phyloP scores from a whole-genome alignment of 1,284 basidiomycete species.

The Salmacisia buchloeana region DNA sequence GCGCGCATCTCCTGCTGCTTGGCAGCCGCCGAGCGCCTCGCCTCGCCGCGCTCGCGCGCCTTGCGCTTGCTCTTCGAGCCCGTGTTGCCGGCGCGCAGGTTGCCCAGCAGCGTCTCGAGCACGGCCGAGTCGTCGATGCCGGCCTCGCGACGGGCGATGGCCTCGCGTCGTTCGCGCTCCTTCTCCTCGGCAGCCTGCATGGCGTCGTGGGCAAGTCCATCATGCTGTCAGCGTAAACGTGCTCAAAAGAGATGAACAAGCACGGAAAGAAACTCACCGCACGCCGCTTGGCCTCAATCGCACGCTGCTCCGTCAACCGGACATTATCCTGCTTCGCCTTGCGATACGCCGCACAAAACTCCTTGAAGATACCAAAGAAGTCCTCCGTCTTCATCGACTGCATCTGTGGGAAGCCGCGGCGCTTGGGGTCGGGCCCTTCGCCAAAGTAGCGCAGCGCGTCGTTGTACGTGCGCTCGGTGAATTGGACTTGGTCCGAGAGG shows the following conservation, averaged over 20 bases:
- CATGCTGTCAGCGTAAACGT: neutral
- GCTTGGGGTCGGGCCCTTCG: slow-evolving; percentile 46
- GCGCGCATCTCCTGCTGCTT: slow-evolving; percentile 31
- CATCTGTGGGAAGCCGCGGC: slow-evolving; percentile 36
- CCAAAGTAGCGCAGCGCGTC: slow-evolving; percentile 49
- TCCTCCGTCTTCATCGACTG: slow-evolving; percentile 48
- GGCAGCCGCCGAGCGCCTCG: neutral
- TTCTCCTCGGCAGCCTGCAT: slow-evolving; percentile 39
- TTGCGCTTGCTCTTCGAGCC: slow-evolving; percentile 39
- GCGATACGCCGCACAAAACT: slow-evolving; percentile 47
- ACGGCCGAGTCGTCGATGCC: slow-evolving; percentile 47
- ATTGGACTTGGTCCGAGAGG: slow-evolving; percentile 44
- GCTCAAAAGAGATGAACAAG: neutral
- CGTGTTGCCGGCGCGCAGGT: slow-evolving; percentile 38
- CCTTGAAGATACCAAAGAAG: slow-evolving; percentile 50
- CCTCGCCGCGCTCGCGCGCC: slow-evolving; percentile 22
- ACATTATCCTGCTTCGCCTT: slow-evolving; percentile 47
- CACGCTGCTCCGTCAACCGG: slow-evolving; percentile 40
- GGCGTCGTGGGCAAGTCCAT: neutral
- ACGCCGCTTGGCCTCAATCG: slow-evolving; percentile 42
- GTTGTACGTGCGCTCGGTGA: slow-evolving; percentile 42
- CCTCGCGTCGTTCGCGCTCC: slow-evolving; percentile 42
- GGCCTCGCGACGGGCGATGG: slow-evolving; percentile 40
- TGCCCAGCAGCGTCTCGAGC: slow-evolving; percentile 46
- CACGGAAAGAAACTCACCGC: slow-evolving; percentile 16